Evolutionary conservation across 2,329 filamentous ascomycete genomes (phyloP).

Genomic region (Coniochaeta sp.): DNA sequence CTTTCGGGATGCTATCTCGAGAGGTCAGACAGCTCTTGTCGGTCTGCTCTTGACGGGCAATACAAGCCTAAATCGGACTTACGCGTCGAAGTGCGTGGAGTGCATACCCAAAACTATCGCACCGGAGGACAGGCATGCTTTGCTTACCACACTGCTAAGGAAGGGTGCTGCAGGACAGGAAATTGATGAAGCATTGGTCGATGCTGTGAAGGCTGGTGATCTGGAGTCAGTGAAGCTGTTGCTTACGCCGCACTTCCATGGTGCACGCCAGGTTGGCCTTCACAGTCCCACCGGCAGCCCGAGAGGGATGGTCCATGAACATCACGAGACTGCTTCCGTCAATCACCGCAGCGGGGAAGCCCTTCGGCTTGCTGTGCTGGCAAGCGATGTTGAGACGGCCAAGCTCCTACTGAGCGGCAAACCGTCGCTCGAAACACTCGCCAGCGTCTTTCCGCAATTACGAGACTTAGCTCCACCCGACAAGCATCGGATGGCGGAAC

Average conservation of each 20-base stretch:
- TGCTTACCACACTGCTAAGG: slow-evolving; percentile 39
- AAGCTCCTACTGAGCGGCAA: slow-evolving; percentile 37
- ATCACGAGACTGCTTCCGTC: slow-evolving; percentile 44
- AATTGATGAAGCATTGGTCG: slow-evolving; percentile 43
- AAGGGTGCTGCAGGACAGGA: slow-evolving; percentile 41
- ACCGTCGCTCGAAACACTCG: slow-evolving; percentile 39
- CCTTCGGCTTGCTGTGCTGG: slow-evolving; percentile 39
- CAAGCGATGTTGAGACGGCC: slow-evolving; percentile 36
- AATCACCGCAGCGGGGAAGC: slow-evolving; percentile 46
- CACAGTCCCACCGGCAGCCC: slow-evolving; percentile 20
- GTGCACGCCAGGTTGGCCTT: slow-evolving; percentile 18
- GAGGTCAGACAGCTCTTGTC: slow-evolving; percentile 38
- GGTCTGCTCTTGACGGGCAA: slow-evolving; percentile 37
- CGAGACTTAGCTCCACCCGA: slow-evolving; percentile 32
- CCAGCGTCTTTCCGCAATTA: slow-evolving; percentile 40
- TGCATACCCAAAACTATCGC: slow-evolving; percentile 39
- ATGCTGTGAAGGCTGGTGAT: slow-evolving; percentile 42
- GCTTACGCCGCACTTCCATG: slow-evolving; percentile 39
- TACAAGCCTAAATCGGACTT: slow-evolving; percentile 32
- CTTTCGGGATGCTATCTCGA: slow-evolving; percentile 40
- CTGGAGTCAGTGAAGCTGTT: slow-evolving; percentile 39
- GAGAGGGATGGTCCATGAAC: slow-evolving; percentile 26
- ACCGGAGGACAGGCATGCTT: slow-evolving; percentile 34
- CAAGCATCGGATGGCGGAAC: slow-evolving; percentile 40
- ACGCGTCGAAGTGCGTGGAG: slow-evolving; percentile 43